phyloP scores from a whole-genome alignment of 2,329 filamentous ascomycete genomes.

The Botrytis squamosa region DNA sequence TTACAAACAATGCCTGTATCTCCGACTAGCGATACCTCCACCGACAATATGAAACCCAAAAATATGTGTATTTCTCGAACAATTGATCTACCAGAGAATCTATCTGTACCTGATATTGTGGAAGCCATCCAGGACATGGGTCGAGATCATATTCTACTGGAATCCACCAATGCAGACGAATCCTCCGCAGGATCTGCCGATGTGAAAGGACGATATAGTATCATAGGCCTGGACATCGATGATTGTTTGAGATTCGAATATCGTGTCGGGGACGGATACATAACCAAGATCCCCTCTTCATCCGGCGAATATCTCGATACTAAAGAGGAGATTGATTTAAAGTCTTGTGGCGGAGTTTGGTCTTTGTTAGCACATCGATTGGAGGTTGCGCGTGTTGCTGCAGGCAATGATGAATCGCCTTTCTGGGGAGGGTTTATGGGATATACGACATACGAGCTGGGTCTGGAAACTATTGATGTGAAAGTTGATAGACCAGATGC shows the following conservation, averaged over 20 bases:
- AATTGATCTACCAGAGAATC: constrained; percentile 46
- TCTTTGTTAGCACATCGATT: constrained; percentile 41
- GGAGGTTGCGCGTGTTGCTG: constrained; percentile 42
- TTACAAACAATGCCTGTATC: constrained; percentile 18
- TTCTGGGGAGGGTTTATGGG: constrained; percentile 73
- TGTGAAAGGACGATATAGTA: constrained; percentile 65
- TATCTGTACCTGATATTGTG: constrained; percentile 55
- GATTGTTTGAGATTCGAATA: constrained; percentile 59
- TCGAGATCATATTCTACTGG: constrained; percentile 54
- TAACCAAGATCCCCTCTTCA: constrained; percentile 24
- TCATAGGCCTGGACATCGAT: constrained; percentile 66
- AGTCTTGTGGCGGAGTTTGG: constrained; percentile 37
- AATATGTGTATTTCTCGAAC: constrained; percentile 44
- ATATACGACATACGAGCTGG: constrained; percentile 67
- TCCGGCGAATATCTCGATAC: not conserved
- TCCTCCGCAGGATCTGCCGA: constrained; percentile 46
- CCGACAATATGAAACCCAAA: constrained; percentile 24
- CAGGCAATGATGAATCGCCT: constrained; percentile 44
- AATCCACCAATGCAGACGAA: constrained; percentile 56
- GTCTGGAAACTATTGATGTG: constrained; percentile 53
- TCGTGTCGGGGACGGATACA: constrained; percentile 46
- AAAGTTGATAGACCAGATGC: constrained; percentile 24
- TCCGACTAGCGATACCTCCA: constrained; percentile 8
- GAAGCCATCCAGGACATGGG: constrained; percentile 42
- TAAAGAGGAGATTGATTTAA: constrained; percentile 20